A percentile compares a stretch with the other conserved stretches of the same genome.
These are phyloP conservation scores for Cytospora schulzeri DNA, from an alignment of 2,329 filamentous ascomycete genomes.

Conservation along the genomic window DNA sequence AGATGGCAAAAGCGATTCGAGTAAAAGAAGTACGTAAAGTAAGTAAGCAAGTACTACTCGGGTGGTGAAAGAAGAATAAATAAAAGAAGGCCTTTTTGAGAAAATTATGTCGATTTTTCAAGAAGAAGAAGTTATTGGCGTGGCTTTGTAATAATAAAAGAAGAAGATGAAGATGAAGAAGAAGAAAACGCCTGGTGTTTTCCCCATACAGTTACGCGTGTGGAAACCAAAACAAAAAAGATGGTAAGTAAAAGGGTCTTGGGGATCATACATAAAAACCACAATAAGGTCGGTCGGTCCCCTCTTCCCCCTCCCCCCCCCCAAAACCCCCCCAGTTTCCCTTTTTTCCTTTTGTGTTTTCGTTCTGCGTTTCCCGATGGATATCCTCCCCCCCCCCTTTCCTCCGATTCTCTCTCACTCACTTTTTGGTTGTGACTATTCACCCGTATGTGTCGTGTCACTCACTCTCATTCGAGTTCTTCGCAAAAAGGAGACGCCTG, in stretches of 20 bases:
- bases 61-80: background rate
- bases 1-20: background rate
- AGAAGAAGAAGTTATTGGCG: background rate
- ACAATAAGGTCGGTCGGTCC: background rate
- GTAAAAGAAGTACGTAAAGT: background rate
- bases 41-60: background rate
- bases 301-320: background rate
- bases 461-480: constrained; percentile 3
- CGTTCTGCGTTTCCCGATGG: background rate
- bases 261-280: constrained; percentile 1
- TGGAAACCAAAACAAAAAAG: background rate
- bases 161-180: background rate
- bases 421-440: no score
- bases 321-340: no score
- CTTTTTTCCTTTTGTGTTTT: background rate
- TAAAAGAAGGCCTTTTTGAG: constrained; percentile 4
- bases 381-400: background rate
- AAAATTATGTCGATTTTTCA: constrained; percentile 16
- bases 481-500: constrained; percentile 12
- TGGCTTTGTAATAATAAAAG: background rate
- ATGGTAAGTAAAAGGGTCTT: constrained; percentile 2
- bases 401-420: background rate
- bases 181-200: constrained; percentile 15
- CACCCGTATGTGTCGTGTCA: no score
- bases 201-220: background rate